A percentile compares a stretch with the other conserved stretches of the same genome.
Evolutionary conservation across 352 stramenopile genomes (phyloP).

Genomic region (Globisporangium okanoganense): DNA sequence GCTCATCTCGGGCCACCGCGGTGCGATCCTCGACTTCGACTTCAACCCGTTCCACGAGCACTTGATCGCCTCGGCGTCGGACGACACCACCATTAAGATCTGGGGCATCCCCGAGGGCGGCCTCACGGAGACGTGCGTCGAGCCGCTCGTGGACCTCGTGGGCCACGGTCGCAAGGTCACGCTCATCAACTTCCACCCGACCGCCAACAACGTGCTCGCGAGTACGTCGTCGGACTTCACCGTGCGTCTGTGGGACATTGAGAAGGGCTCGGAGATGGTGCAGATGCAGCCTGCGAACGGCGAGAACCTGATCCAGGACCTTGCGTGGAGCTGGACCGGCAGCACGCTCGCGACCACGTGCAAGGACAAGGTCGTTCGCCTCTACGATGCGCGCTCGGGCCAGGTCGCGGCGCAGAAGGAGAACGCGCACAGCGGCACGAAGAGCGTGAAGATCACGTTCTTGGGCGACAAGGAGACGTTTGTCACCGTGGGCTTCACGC

Average conservation of each 20-base stretch:
- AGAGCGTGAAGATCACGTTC: conserved; percentile 97
- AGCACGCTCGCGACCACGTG: conserved; percentile 93
- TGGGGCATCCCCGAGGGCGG: conserved; percentile 96
- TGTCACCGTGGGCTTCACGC: conserved; percentile 96
- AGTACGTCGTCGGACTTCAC: conserved; percentile 95
- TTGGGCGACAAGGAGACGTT: conserved; percentile 95
- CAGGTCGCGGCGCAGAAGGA: conserved; percentile 72
- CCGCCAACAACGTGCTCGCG: conserved; percentile 95
- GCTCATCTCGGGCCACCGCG: conserved; percentile 94
- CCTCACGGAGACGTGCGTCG: conserved; percentile 91
- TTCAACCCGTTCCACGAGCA: conserved; percentile 98
- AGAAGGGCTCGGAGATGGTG: conserved; percentile 91
- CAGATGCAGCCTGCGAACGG: conserved; percentile 74
- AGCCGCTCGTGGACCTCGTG: conserved; percentile 95
- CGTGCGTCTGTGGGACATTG: conserved; percentile 99
- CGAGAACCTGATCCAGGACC: conserved; percentile 95
- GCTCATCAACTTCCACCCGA: conserved; percentile 97
- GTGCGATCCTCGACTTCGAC: conserved; percentile 98
- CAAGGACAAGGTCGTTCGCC: conserved; percentile 98
- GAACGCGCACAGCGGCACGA: conserved; percentile 96
- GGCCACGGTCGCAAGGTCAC: conserved; percentile 97
- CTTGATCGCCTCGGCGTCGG: conserved; percentile 94
- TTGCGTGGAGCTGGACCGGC: conserved; percentile 97
- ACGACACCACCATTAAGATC: conserved; percentile 98
- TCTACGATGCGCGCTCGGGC: conserved; percentile 95